These are phyloP conservation scores for Colletotrichum lentis DNA, from an alignment of 2,329 filamentous ascomycete genomes.

Conservation along the genomic window DNA sequence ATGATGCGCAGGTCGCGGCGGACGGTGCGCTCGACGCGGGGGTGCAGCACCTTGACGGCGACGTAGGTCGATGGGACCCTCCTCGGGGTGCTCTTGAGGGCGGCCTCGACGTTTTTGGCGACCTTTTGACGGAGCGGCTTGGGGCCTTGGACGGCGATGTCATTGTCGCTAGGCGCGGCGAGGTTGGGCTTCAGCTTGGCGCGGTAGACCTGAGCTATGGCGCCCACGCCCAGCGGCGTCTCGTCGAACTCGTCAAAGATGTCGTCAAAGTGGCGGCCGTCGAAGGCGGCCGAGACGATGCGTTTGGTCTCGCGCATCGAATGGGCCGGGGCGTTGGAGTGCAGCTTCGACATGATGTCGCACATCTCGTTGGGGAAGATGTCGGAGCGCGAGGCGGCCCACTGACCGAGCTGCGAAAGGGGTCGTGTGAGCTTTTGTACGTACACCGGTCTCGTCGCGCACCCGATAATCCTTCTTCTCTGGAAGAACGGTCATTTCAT, in stretches of 20 bases:
- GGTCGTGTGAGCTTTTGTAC: not conserved
- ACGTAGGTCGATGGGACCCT: conserved; percentile 91
- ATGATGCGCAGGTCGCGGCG: conserved; percentile 93
- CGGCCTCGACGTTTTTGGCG: conserved; percentile 80
- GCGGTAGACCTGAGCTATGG: conserved; percentile 97
- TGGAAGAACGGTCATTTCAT: conserved; percentile 24
- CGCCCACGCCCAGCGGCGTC: conserved; percentile 87
- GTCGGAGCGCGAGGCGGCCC: conserved; percentile 94
- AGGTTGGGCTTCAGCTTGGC: conserved; percentile 87
- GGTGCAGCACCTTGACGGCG: conserved; percentile 94
- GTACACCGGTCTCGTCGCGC: too few relatives aligned
- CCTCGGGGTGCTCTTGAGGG: conserved; percentile 86
- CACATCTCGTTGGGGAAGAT: conserved; percentile 96
- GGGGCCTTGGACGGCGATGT: conserved; percentile 56
- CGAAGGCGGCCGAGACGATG: conserved; percentile 84
- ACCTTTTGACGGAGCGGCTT: conserved; percentile 72
- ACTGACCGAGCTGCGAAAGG: conserved; percentile 80
- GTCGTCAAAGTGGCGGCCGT: conserved; percentile 79
- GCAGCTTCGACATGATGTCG: conserved; percentile 89
- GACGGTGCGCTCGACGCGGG: conserved; percentile 87
- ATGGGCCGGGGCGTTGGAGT: conserved; percentile 94
- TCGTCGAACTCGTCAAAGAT: conserved; percentile 98
- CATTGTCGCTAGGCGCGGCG: conserved; percentile 68
- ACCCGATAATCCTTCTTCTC: not conserved
- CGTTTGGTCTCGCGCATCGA: conserved; percentile 80